Evolutionary conservation across 768 basidiomycete genomes (phyloP).

Genomic region (Podaxis sp.): DNA sequence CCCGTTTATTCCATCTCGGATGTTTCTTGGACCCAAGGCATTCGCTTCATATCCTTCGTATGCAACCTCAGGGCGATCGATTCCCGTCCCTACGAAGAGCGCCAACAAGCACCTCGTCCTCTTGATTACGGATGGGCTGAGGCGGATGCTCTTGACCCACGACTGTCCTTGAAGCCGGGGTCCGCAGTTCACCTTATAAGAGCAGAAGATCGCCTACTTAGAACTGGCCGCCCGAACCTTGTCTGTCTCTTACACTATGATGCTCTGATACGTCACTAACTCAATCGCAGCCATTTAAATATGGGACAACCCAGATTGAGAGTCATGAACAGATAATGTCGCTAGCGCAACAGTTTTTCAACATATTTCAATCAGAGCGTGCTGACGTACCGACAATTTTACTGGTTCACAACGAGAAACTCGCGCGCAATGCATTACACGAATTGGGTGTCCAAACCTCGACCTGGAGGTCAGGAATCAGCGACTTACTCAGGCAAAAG

Average conservation of each 20-base stretch:
- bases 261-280: background rate
- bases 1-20: conserved; percentile 21
- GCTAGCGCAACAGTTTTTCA: conserved; percentile 24
- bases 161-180: conserved; percentile 13
- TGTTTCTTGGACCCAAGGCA: conserved; percentile 20
- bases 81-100: conserved; percentile 20
- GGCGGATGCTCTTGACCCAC: conserved; percentile 20
- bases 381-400: conserved; percentile 36
- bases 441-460: conserved; percentile 40
- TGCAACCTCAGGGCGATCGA: conserved; percentile 27
- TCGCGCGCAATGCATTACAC: conserved; percentile 36
- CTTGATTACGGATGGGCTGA: conserved; percentile 38
- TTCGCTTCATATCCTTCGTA: conserved; percentile 25
- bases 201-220: conserved; percentile 19
- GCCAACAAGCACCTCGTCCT: conserved; percentile 21
- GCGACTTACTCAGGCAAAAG: conserved; percentile 26
- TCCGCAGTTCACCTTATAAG: conserved; percentile 25
- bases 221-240: conserved; percentile 16
- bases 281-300: conserved; percentile 24
- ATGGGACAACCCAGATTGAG: conserved; percentile 26
- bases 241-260: conserved; percentile 1
- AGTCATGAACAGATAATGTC: conserved; percentile 17
- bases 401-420: conserved; percentile 43
- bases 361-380: conserved; percentile 4
- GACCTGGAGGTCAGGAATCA: conserved; percentile 40